A percentile compares a stretch with the other conserved stretches of the same genome.
Conservation (phyloP, 2,329 filamentous ascomycete genomes). For the Penicillium olsonii region DNA sequence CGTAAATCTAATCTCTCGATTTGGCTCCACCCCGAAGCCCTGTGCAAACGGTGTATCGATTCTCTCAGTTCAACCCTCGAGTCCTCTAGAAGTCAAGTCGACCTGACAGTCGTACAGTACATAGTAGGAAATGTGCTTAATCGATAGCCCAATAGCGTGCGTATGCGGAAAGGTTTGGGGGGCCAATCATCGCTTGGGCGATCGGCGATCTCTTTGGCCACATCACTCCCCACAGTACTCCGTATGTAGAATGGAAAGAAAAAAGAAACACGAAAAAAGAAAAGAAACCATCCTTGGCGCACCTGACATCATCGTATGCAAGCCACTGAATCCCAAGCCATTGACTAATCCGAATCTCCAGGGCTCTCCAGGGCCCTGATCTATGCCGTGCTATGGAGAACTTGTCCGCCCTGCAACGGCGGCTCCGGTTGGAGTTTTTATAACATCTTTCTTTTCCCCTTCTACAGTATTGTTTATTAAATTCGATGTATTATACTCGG, state of each 20-base stretch:
- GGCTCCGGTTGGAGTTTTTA: too few relatives aligned
- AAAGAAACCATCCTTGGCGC: conserved; percentile 5
- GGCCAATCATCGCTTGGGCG: conserved; percentile 1
- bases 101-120: background rate
- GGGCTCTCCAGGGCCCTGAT: too few relatives aligned
- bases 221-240: conserved; percentile 5
- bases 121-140: conserved; percentile 7
- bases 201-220: conserved; percentile 14
- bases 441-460: too few relatives aligned
- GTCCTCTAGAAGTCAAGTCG: background rate
- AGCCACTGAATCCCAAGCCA: conserved; percentile 4
- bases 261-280: background rate
- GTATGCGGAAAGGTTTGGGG: background rate
- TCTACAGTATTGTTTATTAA: too few relatives aligned
- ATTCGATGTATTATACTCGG: background rate
- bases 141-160: conserved; percentile 5
- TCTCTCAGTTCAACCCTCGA: too few relatives aligned
- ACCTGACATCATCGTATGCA: conserved; percentile 16
- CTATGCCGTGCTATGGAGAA: too few relatives aligned
- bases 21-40: too few relatives aligned
- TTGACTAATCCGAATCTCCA: conserved; percentile 7
- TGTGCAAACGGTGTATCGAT: too few relatives aligned
- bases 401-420: too few relatives aligned
- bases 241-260: background rate
- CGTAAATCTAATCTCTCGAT: background rate